Evolutionary conservation across 129 eudicot species (phyloP), one percentile per base, ranked within the genome.

Genomic region (Chrysanthemum makinoi): DNA sequence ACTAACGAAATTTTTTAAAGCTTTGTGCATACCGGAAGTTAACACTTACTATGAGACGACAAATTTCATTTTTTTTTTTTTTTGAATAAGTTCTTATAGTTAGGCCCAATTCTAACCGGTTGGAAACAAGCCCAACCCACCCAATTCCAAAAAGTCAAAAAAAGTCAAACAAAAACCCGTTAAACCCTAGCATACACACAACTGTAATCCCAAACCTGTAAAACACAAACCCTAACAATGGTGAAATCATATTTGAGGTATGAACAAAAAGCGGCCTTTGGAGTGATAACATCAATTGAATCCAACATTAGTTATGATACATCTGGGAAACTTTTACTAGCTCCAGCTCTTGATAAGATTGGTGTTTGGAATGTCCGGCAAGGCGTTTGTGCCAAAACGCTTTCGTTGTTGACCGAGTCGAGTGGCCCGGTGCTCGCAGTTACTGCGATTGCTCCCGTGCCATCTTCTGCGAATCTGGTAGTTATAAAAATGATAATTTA

Each of bases 361-460:
- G 85, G 89, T 56, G 84, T 94, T 24, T 94, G 99, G 99, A 87
- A 88, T 46, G 88, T 94, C 19, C 95, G 97, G 2, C 96, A 90
- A 74, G 99, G 94, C n/a, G 70, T 84, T 53, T 87, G 89, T 73
- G 73, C 85, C 59, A 86, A 88, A 73, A 86, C 91, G 2, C 94
- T 94, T 20, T 5, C 93, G 3, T 83, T 87, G 30, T 66, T 90
- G 7, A 65, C 83, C 35, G 66, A 80, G 58, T 70, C 94, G 13
- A 86, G 85, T 6, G 95, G 95, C 0, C 91, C 89, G 17, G 81
- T 88, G 39, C 82, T 82, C 24, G 91, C 92, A 30, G 91, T 89
- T 70, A 89, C 91, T 22, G 77, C 95, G 59, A 85, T 89, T 8
- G 86, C 89, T 19, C 58, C 95, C 18, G 83, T 90, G n/a, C 77